Conservation (phyloP, 805 yeast species). For the Schizosaccharomyces osmophilus region DNA sequence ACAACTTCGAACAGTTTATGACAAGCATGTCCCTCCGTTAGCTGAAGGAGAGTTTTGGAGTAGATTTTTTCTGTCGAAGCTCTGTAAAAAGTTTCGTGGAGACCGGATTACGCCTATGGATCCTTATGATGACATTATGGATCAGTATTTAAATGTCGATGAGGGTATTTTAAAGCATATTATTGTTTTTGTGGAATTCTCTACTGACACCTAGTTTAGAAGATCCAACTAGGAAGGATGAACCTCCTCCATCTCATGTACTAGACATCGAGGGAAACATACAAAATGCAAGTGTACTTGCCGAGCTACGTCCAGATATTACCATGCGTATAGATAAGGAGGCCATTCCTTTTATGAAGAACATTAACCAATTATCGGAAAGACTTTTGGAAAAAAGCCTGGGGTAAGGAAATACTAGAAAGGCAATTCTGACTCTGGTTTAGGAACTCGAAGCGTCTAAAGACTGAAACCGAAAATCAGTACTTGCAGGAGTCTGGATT, state of each 20-base stretch:
- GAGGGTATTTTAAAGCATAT: slow-evolving; percentile 11
- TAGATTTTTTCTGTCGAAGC: slow-evolving; percentile 69
- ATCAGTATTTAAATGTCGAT: slow-evolving; percentile 53
- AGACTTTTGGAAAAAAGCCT: not conserved
- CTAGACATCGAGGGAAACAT: slow-evolving; percentile 62
- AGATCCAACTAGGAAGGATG: slow-evolving; percentile 5
- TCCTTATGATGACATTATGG: slow-evolving; percentile 64
- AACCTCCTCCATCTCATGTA: slow-evolving; percentile 34
- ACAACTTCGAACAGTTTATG: slow-evolving; percentile 64
- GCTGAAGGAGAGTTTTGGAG: slow-evolving; percentile 92
- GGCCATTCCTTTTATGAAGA: not conserved
- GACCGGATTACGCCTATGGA: slow-evolving; percentile 54
- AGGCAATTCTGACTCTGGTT: not conserved
- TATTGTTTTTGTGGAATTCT: not conserved
- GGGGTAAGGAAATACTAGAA: not conserved
- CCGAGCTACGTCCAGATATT: slow-evolving; percentile 66
- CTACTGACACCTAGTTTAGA: not conserved
- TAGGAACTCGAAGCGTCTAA: not conserved
- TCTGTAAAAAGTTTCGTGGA: slow-evolving; percentile 72
- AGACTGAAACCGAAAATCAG: not conserved
- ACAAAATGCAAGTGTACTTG: slow-evolving; percentile 49
- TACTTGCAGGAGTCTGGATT: not conserved
- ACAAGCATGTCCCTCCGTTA: slow-evolving; percentile 72
- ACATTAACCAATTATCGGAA: not conserved
- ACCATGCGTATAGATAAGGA: slow-evolving; percentile 43